Base-by-base conservation (phyloP, 345 rosid species). In the Murraya paniculata region DNA sequence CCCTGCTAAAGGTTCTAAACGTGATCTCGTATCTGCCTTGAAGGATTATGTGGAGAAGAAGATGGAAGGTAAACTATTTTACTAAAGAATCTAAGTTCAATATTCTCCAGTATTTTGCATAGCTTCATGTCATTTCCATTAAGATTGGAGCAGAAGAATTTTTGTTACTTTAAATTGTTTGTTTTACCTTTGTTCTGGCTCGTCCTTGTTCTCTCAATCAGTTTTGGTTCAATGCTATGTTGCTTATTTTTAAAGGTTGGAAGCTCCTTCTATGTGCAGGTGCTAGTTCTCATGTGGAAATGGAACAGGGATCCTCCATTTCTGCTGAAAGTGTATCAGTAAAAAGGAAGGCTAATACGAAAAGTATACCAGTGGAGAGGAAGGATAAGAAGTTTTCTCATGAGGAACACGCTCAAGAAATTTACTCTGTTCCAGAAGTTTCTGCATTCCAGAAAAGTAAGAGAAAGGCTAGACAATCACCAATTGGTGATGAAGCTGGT, bases 1-100 rank as follows among this genome's bases (percentile, higher is more conserved):
- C 79, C 89, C 99, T 62, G 88, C 87, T 56, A 92, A 86, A 85
- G 95, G 99, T 77, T 84, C 87, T 59, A 94, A 94, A 83, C 66
- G 45, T n/a, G 94, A 91, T 38, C 96, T 94, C 61, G 83, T 96
- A 68, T 86, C 91, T 68, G 83, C 97, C 79, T 83, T 94, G 74
- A 90, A 83, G 86, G 69, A 77, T 81, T 89, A 85, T 75, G 45
- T 87, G 81, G 86, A 83, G 76, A 80, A 81, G 64, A 84, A 83
- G 76, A 75, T 72, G 41, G 83, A 79, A 14, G 98, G 99, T 92
- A 85, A 79, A 71, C 71, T 25, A 19, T 33, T 58, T 60, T 72
- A 36, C 55, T 25, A 30, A 21, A 4, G 64, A 45, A 75, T 58
- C 77, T 41, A 50, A 38, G 9, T 45, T 68, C 76, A 70, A 25